Conservation (phyloP, 2,329 filamentous ascomycete genomes). For the Fusarium praegraminearum region DNA sequence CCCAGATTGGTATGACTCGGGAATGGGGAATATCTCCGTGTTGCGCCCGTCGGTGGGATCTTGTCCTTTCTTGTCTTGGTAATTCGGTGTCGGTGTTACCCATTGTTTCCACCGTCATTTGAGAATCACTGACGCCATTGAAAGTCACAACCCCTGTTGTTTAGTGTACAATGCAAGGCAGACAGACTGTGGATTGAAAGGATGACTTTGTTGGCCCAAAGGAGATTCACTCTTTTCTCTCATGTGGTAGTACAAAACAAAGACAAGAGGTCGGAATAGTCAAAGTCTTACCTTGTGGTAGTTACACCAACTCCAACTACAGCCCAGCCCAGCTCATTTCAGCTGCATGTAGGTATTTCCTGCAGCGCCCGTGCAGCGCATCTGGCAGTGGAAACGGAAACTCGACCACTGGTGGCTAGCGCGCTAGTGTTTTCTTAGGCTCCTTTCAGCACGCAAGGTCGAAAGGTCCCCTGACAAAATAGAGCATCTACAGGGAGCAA, state of each 20-base stretch:
- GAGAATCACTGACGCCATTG: constrained; percentile 29
- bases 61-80: constrained; percentile 14
- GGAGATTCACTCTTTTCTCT: neutral
- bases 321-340: neutral
- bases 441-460: constrained; percentile 17
- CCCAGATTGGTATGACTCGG: constrained; percentile 20
- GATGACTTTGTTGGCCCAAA: constrained; percentile 2
- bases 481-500: constrained; percentile 20
- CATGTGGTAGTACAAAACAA: constrained; percentile 1
- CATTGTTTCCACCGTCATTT: constrained; percentile 11
- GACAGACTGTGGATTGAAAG: neutral
- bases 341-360: constrained; percentile 39
- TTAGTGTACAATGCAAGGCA: neutral
- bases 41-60: constrained; percentile 22
- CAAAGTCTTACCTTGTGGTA: neutral
- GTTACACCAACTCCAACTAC: constrained; percentile 23
- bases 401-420: constrained; percentile 27
- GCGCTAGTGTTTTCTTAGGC: neutral
- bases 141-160: constrained; percentile 22
- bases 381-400: constrained; percentile 19
- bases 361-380: constrained; percentile 29
- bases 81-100: constrained; percentile 31
- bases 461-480: constrained; percentile 21
- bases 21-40: constrained; percentile 36
- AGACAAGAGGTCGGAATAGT: constrained; percentile 2